These are phyloP conservation scores for Gryganskiella cystojenkinii DNA, from an alignment of 192 early-diverging fungal genomes.

Conservation along the genomic window DNA sequence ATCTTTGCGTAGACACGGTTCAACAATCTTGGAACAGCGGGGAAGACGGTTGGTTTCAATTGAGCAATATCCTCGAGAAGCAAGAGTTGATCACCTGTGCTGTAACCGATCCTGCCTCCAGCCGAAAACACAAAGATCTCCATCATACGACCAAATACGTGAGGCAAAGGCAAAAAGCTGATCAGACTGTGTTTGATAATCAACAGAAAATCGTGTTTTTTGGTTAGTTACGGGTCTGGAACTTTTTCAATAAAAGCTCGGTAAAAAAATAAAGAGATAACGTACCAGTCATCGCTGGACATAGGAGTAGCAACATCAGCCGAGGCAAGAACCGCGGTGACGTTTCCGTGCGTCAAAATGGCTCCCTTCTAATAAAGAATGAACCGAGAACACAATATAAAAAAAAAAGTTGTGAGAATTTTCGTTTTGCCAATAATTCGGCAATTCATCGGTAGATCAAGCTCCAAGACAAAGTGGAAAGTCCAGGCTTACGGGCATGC, in stretches of 20 bases:
- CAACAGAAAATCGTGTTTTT: too few relatives aligned
- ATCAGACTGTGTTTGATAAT: slow-evolving; percentile 21
- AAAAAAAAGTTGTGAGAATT: not conserved
- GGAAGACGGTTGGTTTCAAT: slow-evolving; percentile 87
- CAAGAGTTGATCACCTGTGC: slow-evolving; percentile 73
- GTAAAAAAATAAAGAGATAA: too few relatives aligned
- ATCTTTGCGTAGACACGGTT: slow-evolving; percentile 91
- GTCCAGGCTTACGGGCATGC: slow-evolving; percentile 79
- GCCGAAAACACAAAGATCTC: slow-evolving; percentile 58
- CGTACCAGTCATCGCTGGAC: not conserved
- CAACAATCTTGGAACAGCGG: slow-evolving; percentile 87
- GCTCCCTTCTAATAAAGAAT: slow-evolving; percentile 58
- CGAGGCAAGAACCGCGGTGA: slow-evolving; percentile 59
- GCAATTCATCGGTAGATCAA: too few relatives aligned
- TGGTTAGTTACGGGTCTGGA: too few relatives aligned
- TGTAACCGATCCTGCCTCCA: slow-evolving; percentile 84
- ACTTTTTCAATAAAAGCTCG: too few relatives aligned
- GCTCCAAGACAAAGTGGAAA: too few relatives aligned
- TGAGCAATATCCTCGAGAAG: slow-evolving; percentile 85
- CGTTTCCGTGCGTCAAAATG: slow-evolving; percentile 82
- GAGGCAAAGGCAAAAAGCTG: slow-evolving; percentile 88
- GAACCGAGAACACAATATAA: too few relatives aligned
- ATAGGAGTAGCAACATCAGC: slow-evolving; percentile 19
- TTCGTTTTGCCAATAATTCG: too few relatives aligned
- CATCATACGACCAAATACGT: slow-evolving; percentile 84